Conservation (phyloP, 768 basidiomycete species). For the Tulasnella sp. region DNA sequence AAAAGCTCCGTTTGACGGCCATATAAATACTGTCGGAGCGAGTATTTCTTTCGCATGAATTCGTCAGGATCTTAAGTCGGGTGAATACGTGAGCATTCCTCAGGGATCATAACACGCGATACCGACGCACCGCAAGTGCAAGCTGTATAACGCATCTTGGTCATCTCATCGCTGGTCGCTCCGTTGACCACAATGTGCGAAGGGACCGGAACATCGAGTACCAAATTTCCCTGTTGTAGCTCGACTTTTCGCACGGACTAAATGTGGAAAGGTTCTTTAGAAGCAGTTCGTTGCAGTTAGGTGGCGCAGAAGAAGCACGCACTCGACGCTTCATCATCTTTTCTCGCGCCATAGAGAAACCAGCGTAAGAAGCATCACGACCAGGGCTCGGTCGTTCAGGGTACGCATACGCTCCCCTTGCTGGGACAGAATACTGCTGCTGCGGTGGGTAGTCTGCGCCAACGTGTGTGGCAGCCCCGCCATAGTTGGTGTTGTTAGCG, state of each 20-base stretch:
- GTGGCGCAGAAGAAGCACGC: conserved; percentile 14
- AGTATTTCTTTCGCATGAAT: conserved; percentile 59
- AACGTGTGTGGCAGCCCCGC: background rate
- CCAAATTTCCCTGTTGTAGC: conserved; percentile 72
- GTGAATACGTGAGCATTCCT: background rate
- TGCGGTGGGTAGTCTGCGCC: conserved; percentile 8
- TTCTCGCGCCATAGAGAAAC: conserved; percentile 60
- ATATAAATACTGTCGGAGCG: conserved; percentile 67
- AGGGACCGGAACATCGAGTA: conserved; percentile 74
- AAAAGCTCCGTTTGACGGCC: conserved; percentile 82
- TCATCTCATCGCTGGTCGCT: conserved; percentile 58
- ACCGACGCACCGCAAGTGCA: conserved; percentile 47
- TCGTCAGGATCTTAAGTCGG: conserved; percentile 59
- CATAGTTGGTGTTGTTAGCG: background rate
- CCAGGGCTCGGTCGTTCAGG: background rate
- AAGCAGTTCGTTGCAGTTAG: conserved; percentile 15
- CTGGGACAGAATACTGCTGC: background rate
- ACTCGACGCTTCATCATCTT: conserved; percentile 69
- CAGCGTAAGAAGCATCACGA: conserved; percentile 28
- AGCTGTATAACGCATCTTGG: conserved; percentile 80
- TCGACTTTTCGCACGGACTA: conserved; percentile 64
- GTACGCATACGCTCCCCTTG: background rate
- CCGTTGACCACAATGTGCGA: conserved; percentile 64
- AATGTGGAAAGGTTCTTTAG: background rate
- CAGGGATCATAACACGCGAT: background rate